Conservation (phyloP, 2,329 filamentous ascomycete genomes). For the Sarocladiaceae sp. region DNA sequence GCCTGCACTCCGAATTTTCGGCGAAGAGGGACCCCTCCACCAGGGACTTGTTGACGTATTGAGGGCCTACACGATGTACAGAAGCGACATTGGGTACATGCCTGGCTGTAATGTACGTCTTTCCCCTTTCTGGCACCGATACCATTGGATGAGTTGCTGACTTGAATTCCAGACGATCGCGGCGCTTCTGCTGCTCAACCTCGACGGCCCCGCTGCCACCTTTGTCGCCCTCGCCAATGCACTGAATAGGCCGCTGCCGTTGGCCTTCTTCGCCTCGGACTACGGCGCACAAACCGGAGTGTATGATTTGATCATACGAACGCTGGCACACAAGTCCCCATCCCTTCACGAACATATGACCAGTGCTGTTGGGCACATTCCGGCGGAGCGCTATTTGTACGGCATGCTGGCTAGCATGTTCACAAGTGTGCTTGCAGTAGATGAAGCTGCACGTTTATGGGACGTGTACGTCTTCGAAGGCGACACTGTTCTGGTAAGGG, state of each 20-base stretch:
- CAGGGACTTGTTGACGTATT: conserved; percentile 66
- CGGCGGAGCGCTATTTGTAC: conserved; percentile 51
- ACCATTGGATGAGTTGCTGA: not conserved
- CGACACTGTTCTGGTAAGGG: conserved; percentile 66
- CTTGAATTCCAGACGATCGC: conserved; percentile 57
- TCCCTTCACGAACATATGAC: conserved; percentile 62
- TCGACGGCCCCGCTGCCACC: conserved; percentile 56
- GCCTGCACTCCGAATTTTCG: conserved; percentile 70
- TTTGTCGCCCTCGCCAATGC: conserved; percentile 74
- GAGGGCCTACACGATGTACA: conserved; percentile 76
- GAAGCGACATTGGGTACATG: conserved; percentile 75
- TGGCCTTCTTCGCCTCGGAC: conserved; percentile 73
- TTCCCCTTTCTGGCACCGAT: not conserved
- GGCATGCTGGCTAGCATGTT: conserved; percentile 62
- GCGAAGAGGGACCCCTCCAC: conserved; percentile 61
- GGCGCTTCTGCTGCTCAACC: conserved; percentile 68
- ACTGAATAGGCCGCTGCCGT: conserved; percentile 68
- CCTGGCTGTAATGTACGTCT: conserved; percentile 67
- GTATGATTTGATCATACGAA: conserved; percentile 66
- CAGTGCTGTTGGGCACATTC: conserved; percentile 37
- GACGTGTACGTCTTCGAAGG: conserved; percentile 82
- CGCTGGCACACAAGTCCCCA: conserved; percentile 60
- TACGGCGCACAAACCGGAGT: conserved; percentile 62
- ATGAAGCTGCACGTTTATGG: conserved; percentile 70
- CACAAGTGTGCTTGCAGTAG: conserved; percentile 58